A percentile compares a stretch with the other conserved stretches of the same genome.
Evolutionary conservation across 345 rosid species (phyloP).

Genomic region (Barbarea vulgaris): DNA sequence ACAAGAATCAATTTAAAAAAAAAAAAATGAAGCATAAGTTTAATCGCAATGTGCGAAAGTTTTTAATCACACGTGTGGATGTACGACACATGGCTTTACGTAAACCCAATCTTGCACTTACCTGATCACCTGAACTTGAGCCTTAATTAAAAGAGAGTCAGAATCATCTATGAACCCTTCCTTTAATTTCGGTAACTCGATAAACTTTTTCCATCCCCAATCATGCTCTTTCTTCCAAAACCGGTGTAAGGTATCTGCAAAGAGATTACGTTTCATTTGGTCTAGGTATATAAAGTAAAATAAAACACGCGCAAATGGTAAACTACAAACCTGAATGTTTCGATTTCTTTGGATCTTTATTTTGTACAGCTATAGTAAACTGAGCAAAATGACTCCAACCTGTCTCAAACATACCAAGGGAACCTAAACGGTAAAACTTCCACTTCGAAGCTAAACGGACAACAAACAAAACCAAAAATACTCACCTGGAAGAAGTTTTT

Average conservation of each 20-base stretch:
- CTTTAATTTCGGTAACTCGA: slow-evolving; percentile 77
- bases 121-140: slow-evolving; percentile 99
- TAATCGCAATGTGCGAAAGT: background rate
- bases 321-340: slow-evolving; percentile 93
- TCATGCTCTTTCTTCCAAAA: slow-evolving; percentile 94
- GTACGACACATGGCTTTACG: slow-evolving; percentile 7
- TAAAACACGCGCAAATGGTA: slow-evolving; percentile 32
- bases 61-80: slow-evolving; percentile 1
- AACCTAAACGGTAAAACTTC: slow-evolving; percentile 7
- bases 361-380: slow-evolving; percentile 89
- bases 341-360: slow-evolving; percentile 89
- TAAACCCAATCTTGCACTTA: slow-evolving; percentile 36
- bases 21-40: background rate
- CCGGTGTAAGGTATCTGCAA: slow-evolving; percentile 85
- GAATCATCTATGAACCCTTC: slow-evolving; percentile 89
- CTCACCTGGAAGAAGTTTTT: slow-evolving; percentile 92
- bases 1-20: slow-evolving; percentile 13
- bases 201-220: slow-evolving; percentile 98
- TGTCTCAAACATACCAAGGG: slow-evolving; percentile 37
- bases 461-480: slow-evolving; percentile 23
- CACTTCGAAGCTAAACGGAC: slow-evolving; percentile 5
- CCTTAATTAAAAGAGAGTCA: slow-evolving; percentile 82
- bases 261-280: slow-evolving; percentile 26
- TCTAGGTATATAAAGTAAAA: slow-evolving; percentile 12
- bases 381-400: slow-evolving; percentile 99